Percentiles rank a stretch among this genome's conserved stretches.
Conservation (phyloP, 2,329 filamentous ascomycete genomes). For the Sarocladium brachiariae region DNA sequence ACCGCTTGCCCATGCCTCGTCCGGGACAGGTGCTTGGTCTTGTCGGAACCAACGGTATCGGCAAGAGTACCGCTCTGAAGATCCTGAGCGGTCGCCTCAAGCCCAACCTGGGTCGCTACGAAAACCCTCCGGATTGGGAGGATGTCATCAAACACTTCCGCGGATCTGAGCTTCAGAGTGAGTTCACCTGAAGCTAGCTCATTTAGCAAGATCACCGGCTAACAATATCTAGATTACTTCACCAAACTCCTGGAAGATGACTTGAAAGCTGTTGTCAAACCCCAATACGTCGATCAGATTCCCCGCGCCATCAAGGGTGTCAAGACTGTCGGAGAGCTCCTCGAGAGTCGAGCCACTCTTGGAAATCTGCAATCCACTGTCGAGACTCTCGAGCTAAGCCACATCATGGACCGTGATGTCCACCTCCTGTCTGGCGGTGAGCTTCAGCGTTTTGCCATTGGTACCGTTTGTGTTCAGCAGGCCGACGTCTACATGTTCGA, state of each 20-base stretch:
- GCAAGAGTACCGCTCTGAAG: conserved; percentile 99
- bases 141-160: conserved; percentile 98
- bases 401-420: conserved; percentile 90
- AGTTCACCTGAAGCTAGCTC: conserved; percentile 24
- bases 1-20: conserved; percentile 90
- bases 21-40: conserved; percentile 93
- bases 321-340: conserved; percentile 71
- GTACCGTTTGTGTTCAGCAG: conserved; percentile 88
- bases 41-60: conserved; percentile 99
- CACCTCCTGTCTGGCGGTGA: conserved; percentile 91
- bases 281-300: conserved; percentile 98
- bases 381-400: conserved; percentile 76
- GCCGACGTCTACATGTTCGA: conserved; percentile 99
- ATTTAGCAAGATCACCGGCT: neutral
- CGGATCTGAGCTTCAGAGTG: conserved; percentile 94
- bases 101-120: conserved; percentile 90
- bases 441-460: conserved; percentile 95
- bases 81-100: conserved; percentile 98
- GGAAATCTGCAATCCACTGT: conserved; percentile 77
- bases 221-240: conserved; percentile 66
- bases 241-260: conserved; percentile 97
- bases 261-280: conserved; percentile 96
- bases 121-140: conserved; percentile 98
- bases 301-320: conserved; percentile 82
- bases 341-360: conserved; percentile 69